Evolutionary conservation across 164 flowering plant genomes (phyloP), one percentile per base, ranked within the genome.

Genomic region (Malania oleifera): DNA sequence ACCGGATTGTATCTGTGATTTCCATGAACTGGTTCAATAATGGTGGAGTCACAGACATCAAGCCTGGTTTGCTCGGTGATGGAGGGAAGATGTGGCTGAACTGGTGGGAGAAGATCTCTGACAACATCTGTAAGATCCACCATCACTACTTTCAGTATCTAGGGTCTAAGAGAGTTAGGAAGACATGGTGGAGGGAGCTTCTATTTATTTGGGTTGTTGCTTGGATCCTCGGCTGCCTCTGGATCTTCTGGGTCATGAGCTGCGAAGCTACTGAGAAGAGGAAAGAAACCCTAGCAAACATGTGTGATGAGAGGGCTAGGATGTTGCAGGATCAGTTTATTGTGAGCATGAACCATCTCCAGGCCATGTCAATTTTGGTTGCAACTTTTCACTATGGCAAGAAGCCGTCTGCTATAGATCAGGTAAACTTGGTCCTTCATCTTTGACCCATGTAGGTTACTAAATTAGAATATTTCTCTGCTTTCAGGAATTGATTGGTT

Each of bases 281-380:
- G 80, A 86, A 80, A 67, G 98, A 90, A 51, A 70, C 79, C 1
- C 80, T 93, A 25, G 77, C 79, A 2, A 86, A 85, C 59, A 89
- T 92, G 97, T 90, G 97, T 65, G 97, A 90, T 61, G 95, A 90
- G 76, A 73, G 97, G 52, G 89, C 97, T 23, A 77, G 95, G 62
- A 87, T 90, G 95, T 61, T 90, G 55, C 95, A 90, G 66, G 98
- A 91, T 69, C 95, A 86, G 81, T 91, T 88, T 53, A 91, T 88
- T 74, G 95, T 88, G 26, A 91, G 98, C 63, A 81, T 91, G 98
- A 91, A 88, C 52, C 98, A 91, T 72, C 64, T 88, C 20, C 97
- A 86, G 56, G 97, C 99, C 25, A 78, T 93, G 80, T 78, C 99
- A 44, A 82, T 88, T 59, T 48, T 90, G 73, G 81, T 93, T 62